These are phyloP conservation scores for Dactylonectria macrodidyma DNA, from an alignment of 2,329 filamentous ascomycete genomes.

Conservation along the genomic window DNA sequence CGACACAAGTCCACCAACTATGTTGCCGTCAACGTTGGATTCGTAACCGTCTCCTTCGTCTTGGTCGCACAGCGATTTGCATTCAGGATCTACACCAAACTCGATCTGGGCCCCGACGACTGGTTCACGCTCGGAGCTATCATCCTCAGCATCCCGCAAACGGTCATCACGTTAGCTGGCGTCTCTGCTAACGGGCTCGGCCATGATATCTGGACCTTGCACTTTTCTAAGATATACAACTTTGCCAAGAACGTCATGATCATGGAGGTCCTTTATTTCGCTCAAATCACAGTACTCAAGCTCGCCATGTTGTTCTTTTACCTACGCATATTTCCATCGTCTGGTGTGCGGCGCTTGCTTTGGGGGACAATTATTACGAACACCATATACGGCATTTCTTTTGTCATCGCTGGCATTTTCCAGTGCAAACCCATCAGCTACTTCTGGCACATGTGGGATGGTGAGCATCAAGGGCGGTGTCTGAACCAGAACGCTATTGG, in stretches of 20 bases:
- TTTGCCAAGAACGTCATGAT: constrained; percentile 19
- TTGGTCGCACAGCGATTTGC: neutral
- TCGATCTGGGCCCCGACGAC: neutral
- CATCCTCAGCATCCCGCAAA: neutral
- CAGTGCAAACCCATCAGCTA: constrained; percentile 28
- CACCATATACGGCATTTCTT: neutral
- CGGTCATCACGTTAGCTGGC: neutral
- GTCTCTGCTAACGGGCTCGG: constrained; percentile 28
- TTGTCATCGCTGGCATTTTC: neutral
- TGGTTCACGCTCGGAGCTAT: neutral
- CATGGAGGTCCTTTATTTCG: constrained; percentile 14
- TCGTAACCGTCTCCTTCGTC: neutral
- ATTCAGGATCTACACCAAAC: neutral
- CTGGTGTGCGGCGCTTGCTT: neutral
- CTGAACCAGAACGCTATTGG: constrained; percentile 17
- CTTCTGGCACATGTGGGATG: constrained; percentile 28
- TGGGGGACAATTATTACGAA: constrained; percentile 22
- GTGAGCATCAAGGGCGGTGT: constrained; percentile 11
- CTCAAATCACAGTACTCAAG: constrained; percentile 25
- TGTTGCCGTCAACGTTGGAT: neutral
- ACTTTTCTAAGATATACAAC: neutral
- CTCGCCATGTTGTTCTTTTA: constrained; percentile 32
- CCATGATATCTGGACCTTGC: constrained; percentile 20
- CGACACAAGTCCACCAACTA: neutral
- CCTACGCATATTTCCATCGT: constrained; percentile 26